Evolutionary conservation across 495 filamentous ascomycete genomes (phyloP), one percentile per base, ranked within the genome.

Genomic region (Glonium stellatum): DNA sequence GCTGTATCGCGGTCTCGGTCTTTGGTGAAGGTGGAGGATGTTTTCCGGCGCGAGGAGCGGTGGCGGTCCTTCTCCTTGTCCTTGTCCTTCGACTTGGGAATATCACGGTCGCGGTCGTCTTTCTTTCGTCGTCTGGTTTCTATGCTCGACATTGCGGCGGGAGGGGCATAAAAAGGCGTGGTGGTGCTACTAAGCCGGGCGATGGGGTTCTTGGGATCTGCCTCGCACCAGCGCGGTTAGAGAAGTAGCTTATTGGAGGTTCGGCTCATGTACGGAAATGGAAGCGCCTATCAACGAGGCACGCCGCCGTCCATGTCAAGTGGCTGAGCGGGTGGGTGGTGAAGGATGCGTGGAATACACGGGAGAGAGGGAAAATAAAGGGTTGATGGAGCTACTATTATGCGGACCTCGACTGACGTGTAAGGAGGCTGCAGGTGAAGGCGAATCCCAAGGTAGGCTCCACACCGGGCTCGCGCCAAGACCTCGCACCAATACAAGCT

Each of bases 81-180:
- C 21, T 61, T 64, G 64, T 63, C 60, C 60, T 61, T 64, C 41
- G 34, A 18, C 42, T 58, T 62, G 18, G 65, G 58, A 53, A 60
- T 63, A 57, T 59, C 63, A 18, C 64, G 62, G 22, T 73, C 70
- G 19, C 69, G 65, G 31, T 71, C 70, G 51, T 67, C 67, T 48
- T 68, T 69, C 54, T 68, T 69, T 57, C 69, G 69, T 27, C 65
- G 65, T 10, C 61, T 57, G 27, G 48, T n/a, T 58, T 67, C 65
- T 37, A 57, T 59, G 65, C 65, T 60, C 54, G 59, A 55, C 61
- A 67, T 67, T n/a, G 54, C 54, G 6, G n/a, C 39, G 36, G 53
- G 57, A 59, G 27, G 57, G 35, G 42, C 55, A 60, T 53, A 48
- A 61, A 55, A 11, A 55, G 58, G 39, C 15, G 54, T 18, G 15